Conservation (phyloP, 164 flowering plant genomes). For the Dillenia suffruticosa region DNA sequence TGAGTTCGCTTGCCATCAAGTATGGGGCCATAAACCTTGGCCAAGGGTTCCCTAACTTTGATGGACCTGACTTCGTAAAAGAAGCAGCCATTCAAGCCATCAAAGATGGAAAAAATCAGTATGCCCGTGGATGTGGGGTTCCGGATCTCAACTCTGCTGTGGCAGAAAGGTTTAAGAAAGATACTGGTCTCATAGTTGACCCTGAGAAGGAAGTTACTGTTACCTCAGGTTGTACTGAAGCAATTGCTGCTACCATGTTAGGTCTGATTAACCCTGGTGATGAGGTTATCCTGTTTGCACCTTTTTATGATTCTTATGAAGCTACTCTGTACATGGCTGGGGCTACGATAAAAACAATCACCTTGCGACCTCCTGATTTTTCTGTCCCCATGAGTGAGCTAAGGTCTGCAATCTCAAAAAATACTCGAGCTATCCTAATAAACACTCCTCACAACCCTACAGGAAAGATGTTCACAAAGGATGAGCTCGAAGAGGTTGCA, state of each 20-base stretch:
- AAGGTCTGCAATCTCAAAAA: conserved; percentile 52
- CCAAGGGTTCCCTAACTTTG: conserved; percentile 97
- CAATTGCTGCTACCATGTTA: conserved; percentile 91
- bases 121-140: conserved; percentile 91
- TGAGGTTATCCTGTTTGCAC: conserved; percentile 92
- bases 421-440: conserved; percentile 80
- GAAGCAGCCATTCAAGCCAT: conserved; percentile 95
- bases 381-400: conserved; percentile 78
- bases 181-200: conserved; percentile 74
- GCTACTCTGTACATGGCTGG: conserved; percentile 98
- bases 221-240: conserved; percentile 98
- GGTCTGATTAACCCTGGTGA: conserved; percentile 96
- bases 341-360: conserved; percentile 64
- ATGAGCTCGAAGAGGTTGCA: conserved; percentile 71
- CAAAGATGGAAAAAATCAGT: conserved; percentile 88
- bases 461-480: conserved; percentile 84
- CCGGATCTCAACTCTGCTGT: conserved; percentile 84
- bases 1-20: conserved; percentile 90
- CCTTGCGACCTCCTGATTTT: conserved; percentile 85
- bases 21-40: conserved; percentile 97
- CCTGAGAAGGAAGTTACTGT: conserved; percentile 95
- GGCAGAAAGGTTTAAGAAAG: conserved; percentile 76
- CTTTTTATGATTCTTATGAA: conserved; percentile 94
- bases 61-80: conserved; percentile 96
- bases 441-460: conserved; percentile 98